Percentiles rank a stretch among this genome's conserved stretches.
phyloP scores from a whole-genome alignment of 2,329 filamentous ascomycete genomes.

The Trichoderma gracile region DNA sequence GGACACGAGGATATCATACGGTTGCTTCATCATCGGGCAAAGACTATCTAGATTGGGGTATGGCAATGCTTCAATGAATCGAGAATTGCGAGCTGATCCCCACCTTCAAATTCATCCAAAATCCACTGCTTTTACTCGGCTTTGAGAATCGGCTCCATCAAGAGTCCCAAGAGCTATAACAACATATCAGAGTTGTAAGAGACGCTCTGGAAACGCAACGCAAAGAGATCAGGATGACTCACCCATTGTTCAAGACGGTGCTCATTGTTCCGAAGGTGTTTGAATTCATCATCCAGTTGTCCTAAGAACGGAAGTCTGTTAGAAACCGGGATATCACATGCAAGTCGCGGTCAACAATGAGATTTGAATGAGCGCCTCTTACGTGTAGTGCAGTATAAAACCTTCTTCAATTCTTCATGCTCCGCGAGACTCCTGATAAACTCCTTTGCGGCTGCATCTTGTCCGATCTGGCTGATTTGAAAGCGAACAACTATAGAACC shows the following conservation, averaged over 20 bases:
- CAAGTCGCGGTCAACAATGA: too few relatives aligned
- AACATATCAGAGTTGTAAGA: neutral
- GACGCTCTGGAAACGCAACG: too few relatives aligned
- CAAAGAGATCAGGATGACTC: too few relatives aligned
- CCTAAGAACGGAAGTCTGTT: neutral
- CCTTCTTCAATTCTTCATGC: neutral
- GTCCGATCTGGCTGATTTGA: neutral
- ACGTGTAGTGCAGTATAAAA: neutral
- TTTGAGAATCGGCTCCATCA: neutral
- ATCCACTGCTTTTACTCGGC: neutral
- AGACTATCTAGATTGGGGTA: neutral
- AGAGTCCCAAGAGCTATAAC: neutral
- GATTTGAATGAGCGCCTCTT: neutral
- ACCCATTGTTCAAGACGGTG: neutral
- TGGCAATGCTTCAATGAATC: too few relatives aligned
- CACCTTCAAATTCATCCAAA: too few relatives aligned
- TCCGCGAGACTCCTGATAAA: neutral
- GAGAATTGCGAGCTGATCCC: too few relatives aligned
- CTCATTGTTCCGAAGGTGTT: neutral
- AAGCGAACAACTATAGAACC: neutral
- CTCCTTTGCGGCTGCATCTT: neutral
- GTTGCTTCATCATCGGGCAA: neutral
- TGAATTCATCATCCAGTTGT: neutral
- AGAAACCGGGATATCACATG: neutral
- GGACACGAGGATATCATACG: neutral